Evolutionary conservation across 225 moss, liverwort and hornwort genomes (phyloP).

Genomic region (Pseudoscleropodium purum): DNA sequence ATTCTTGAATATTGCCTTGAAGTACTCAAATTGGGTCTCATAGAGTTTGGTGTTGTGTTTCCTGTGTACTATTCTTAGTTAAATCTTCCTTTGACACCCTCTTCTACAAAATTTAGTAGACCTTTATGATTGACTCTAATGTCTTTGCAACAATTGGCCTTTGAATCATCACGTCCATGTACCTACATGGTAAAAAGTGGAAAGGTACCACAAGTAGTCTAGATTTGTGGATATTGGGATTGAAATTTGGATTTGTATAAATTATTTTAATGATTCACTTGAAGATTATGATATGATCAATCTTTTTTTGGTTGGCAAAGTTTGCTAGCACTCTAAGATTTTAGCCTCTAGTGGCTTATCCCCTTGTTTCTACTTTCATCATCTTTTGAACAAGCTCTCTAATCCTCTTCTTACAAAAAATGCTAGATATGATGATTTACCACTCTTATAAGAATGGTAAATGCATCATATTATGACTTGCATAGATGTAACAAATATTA

Average conservation of each 20-base stretch:
- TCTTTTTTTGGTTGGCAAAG: background rate
- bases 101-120: no score
- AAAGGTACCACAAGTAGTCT: background rate
- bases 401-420: rapidly evolving
- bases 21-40: no score
- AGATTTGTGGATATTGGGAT: background rate
- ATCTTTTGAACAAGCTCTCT: background rate
- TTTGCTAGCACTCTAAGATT: background rate
- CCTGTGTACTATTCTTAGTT: no score
- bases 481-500: rapidly evolving
- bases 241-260: background rate
- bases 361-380: rapidly evolving
- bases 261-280: background rate
- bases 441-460: background rate
- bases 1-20: no score
- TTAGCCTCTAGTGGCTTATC: rapidly evolving
- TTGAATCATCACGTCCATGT: background rate
- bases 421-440: background rate
- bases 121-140: no score
- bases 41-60: no score
- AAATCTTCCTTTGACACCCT: no score
- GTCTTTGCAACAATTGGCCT: background rate
- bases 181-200: background rate
- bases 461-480: background rate
- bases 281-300: background rate